These are phyloP conservation scores for Eruca vesicaria DNA, from an alignment of 441 rosid species.

Conservation along the genomic window DNA sequence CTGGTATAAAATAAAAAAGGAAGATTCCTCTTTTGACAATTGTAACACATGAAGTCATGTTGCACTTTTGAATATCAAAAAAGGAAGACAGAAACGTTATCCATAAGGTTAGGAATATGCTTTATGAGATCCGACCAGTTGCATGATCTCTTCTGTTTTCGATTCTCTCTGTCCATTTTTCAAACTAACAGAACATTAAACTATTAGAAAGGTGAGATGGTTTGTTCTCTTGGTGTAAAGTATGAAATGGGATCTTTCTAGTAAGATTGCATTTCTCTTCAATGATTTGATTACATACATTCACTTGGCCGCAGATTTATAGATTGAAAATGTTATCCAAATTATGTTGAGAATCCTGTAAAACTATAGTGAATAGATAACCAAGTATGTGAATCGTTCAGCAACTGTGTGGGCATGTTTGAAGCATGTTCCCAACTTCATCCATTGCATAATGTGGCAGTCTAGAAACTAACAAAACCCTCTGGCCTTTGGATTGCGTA, in stretches of 20 bases:
- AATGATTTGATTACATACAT: not conserved
- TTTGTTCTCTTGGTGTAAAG: not conserved
- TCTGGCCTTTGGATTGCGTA: slow-evolving; percentile 22
- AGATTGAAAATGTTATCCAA: not conserved
- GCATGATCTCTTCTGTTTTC: slow-evolving; percentile 16
- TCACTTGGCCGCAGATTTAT: not conserved
- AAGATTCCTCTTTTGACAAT: slow-evolving; percentile 36
- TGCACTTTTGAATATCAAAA: slow-evolving; percentile 24
- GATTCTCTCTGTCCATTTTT: slow-evolving; percentile 12
- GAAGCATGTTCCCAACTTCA: slow-evolving; percentile 32
- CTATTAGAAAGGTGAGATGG: not conserved
- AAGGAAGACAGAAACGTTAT: slow-evolving; percentile 20
- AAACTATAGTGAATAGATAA: not conserved
- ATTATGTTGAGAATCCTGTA: not conserved
- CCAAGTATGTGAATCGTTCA: slow-evolving; percentile 4
- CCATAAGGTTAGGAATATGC: slow-evolving; percentile 22
- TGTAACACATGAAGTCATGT: slow-evolving; percentile 25
- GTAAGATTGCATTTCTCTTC: not conserved
- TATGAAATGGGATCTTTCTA: not conserved
- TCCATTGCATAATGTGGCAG: slow-evolving; percentile 4
- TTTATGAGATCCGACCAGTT: slow-evolving; percentile 25
- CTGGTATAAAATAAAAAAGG: not conserved
- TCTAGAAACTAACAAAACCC: slow-evolving; percentile 25
- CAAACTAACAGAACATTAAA: too few species aligned
- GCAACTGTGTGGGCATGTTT: slow-evolving; percentile 23